Evolutionary conservation across 2,329 filamentous ascomycete species (phyloP).

Genomic region (Exophiala bonariae): DNA sequence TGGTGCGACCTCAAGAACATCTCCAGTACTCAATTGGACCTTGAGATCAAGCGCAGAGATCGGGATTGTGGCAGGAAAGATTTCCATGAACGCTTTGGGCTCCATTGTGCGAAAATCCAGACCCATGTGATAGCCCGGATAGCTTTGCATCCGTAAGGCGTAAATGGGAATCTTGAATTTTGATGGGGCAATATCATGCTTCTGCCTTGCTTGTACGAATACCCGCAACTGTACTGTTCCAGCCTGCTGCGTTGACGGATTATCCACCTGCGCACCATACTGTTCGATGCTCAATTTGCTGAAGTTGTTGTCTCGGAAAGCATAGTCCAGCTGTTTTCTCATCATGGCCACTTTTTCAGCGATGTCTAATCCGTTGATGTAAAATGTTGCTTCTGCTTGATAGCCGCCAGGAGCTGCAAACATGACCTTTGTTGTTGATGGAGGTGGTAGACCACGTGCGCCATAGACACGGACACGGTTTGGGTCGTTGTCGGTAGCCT

Average conservation of each 20-base stretch:
- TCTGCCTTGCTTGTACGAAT: slow-evolving; percentile 40
- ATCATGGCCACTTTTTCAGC: slow-evolving; percentile 38
- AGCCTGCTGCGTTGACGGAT: slow-evolving; percentile 40
- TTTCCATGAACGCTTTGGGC: slow-evolving; percentile 46
- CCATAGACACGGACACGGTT: slow-evolving; percentile 39
- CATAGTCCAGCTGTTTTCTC: slow-evolving; percentile 35
- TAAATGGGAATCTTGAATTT: slow-evolving; percentile 36
- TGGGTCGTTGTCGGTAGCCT: slow-evolving; percentile 34
- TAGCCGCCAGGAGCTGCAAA: slow-evolving; percentile 40
- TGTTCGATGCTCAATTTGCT: slow-evolving; percentile 53
- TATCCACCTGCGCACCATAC: slow-evolving; percentile 37
- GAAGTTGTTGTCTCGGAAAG: slow-evolving; percentile 35
- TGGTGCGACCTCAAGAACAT: slow-evolving; percentile 9
- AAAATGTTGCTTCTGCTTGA: slow-evolving; percentile 42
- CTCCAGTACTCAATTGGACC: slow-evolving; percentile 4
- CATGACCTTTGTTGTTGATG: slow-evolving; percentile 45
- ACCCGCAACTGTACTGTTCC: slow-evolving; percentile 48
- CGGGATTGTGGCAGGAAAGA: slow-evolving; percentile 40
- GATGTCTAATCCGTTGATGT: slow-evolving; percentile 41
- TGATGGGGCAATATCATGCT: slow-evolving; percentile 22
- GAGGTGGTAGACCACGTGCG: slow-evolving; percentile 36
- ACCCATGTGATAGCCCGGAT: slow-evolving; percentile 46
- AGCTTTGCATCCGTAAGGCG: slow-evolving; percentile 42
- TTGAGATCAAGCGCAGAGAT: slow-evolving; percentile 19
- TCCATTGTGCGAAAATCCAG: slow-evolving; percentile 46